Conservation (phyloP, 257 asterid species). For the Nicotiana tomentosiformis region DNA sequence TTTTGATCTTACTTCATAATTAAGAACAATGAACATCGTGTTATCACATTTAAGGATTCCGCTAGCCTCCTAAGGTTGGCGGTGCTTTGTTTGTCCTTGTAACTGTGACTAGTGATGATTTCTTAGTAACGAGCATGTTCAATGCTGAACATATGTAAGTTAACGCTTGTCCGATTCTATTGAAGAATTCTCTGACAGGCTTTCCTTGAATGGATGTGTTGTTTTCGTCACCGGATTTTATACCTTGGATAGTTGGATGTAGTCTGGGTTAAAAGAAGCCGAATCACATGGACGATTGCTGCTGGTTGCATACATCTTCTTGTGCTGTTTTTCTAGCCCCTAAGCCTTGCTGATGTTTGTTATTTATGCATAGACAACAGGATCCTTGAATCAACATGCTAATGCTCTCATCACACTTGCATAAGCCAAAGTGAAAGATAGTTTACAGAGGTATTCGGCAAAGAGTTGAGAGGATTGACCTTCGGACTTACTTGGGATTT, state of each 20-base stretch:
- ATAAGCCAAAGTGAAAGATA: no score
- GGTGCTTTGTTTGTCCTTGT: background rate
- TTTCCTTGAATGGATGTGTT: background rate
- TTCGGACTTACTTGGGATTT: background rate
- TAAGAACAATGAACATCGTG: background rate
- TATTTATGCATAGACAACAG: background rate
- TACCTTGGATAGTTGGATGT: background rate
- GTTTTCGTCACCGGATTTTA: background rate
- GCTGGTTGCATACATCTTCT: no score
- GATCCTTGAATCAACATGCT: background rate
- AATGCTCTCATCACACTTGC: background rate
- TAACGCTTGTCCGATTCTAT: background rate
- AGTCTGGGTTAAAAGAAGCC: background rate
- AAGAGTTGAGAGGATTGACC: no score
- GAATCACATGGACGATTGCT: no score
- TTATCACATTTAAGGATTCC: background rate
- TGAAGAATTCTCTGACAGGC: background rate
- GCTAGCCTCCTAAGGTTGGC: background rate
- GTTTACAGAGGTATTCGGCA: no score
- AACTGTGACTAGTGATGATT: background rate
- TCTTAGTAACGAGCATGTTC: background rate
- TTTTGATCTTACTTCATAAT: background rate
- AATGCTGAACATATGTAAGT: background rate
- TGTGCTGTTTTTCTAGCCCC: background rate
- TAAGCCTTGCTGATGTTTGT: background rate